Percentiles rank a stretch among this genome's conserved stretches.
phyloP scores from a whole-genome alignment of 305 asterid species.

The Coffea humblotiana region DNA sequence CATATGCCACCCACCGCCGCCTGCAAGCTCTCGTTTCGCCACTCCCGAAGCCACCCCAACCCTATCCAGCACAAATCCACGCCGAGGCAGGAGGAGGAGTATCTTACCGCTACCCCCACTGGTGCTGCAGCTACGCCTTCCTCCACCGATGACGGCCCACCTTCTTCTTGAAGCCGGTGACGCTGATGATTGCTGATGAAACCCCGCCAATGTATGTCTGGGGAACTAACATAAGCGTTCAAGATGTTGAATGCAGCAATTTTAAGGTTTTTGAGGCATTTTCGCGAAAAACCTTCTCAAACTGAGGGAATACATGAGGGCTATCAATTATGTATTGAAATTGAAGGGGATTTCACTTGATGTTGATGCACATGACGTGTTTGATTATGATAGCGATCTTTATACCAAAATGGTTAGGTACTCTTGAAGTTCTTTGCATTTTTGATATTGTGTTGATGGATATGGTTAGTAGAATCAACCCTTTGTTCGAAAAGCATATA shows the following conservation, averaged over 20 bases:
- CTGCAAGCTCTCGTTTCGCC: slow-evolving; percentile 45
- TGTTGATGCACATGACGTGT: slow-evolving; percentile 83
- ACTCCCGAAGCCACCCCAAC: slow-evolving; percentile 79
- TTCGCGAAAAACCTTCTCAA: slow-evolving; percentile 61
- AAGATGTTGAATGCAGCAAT: slow-evolving; percentile 84
- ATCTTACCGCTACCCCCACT: slow-evolving; percentile 40
- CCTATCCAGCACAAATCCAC: slow-evolving; percentile 48
- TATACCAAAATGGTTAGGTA: slow-evolving; percentile 86
- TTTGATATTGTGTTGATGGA: slow-evolving; percentile 93
- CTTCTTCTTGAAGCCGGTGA: slow-evolving; percentile 74
- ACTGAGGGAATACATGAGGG: slow-evolving; percentile 81
- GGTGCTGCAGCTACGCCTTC: slow-evolving; percentile 62
- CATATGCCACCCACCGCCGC: slow-evolving; percentile 61
- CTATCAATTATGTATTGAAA: slow-evolving; percentile 68
- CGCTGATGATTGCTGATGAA: slow-evolving; percentile 50
- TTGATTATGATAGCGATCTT: slow-evolving; percentile 68
- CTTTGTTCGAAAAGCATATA: slow-evolving; percentile 85
- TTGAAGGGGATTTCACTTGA: slow-evolving; percentile 94
- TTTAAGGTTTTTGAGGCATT: slow-evolving; percentile 78
- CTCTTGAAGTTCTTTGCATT: slow-evolving; percentile 86
- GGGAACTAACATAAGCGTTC: slow-evolving; percentile 96
- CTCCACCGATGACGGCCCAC: slow-evolving; percentile 57
- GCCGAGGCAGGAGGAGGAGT: slow-evolving; percentile 52
- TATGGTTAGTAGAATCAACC: slow-evolving; percentile 69
- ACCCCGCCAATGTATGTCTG: slow-evolving; percentile 88